Base-by-base conservation (phyloP, 108 stramenopile species). In the Skeletonema marinoi region DNA sequence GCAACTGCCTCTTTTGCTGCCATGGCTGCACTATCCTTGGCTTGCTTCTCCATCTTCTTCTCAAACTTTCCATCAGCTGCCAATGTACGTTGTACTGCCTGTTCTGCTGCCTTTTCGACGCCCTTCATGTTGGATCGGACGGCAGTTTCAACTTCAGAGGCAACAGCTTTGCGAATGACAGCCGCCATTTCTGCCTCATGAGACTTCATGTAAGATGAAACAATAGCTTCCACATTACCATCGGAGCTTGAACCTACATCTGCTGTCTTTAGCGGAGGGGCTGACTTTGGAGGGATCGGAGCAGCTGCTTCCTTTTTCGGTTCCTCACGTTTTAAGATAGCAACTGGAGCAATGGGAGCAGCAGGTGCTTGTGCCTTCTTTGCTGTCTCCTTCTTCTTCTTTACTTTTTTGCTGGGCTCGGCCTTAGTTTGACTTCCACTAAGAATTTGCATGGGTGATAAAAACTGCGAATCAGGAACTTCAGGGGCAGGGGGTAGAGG, bases 101-200 rank as follows among this genome's bases (percentile, higher is more conserved):
- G 71, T 33, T 68, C 66, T 17, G 60, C 48, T 38, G 71, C 60
- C 39, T 68, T 79, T 19, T 73, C 80, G 1, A 65, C 46, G 31
- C 86, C 86, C 31, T 81, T 79, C 17, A 92, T 32, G 8, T 77
- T 69, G 11, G 92, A 83, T 13, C 83, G 32, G 17, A 91, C 70
- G 10, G 78, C 64, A 9, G 71, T 65, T 14, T 71, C 42, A 36
- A 94, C 65, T 70, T 88, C 89, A 1, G 81, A 50, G 19, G 87
- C 59, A 12, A 92, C 73, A 25, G 79, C 58, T 17, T 77, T 71
- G 11, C 64, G 70, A 14, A 89, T 60, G 19, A 61, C 73, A 32
- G 51, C 73, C 12, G 73, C 58, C 36, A 89, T 66, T 71, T 68
- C 39, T 8, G 50, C 41, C 68, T 85, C 83, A 8, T 85, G 71